Conservation (phyloP, 1,139 yeast species). For the Kodamaea alishanica region DNA sequence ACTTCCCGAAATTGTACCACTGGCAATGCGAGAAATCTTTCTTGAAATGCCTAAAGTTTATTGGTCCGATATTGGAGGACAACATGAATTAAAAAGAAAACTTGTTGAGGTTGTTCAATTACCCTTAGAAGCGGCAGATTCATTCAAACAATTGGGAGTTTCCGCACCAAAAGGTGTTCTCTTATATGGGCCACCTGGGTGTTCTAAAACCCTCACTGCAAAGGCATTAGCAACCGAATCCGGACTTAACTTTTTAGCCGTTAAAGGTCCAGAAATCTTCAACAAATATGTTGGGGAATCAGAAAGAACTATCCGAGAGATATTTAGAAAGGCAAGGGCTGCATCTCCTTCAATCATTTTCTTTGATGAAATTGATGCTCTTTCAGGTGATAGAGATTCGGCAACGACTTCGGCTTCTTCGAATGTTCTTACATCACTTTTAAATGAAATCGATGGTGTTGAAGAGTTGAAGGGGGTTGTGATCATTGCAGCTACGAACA, state of each 20-base stretch:
- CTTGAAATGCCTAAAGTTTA: slow-evolving; percentile 90
- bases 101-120: slow-evolving; percentile 86
- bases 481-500: slow-evolving; percentile 90
- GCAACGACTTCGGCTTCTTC: slow-evolving; percentile 72
- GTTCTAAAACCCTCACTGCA: slow-evolving; percentile 91
- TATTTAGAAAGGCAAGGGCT: slow-evolving; percentile 86
- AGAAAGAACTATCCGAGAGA: slow-evolving; percentile 82
- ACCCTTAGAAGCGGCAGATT: slow-evolving; percentile 79
- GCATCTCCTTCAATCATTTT: slow-evolving; percentile 91
- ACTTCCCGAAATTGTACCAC: slow-evolving; percentile 76
- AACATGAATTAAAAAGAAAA: slow-evolving; percentile 72
- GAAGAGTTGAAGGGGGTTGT: slow-evolving; percentile 92
- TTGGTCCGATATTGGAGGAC: slow-evolving; percentile 98
- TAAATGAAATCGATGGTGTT: slow-evolving; percentile 94
- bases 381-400: slow-evolving; percentile 65
- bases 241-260: slow-evolving; percentile 87
- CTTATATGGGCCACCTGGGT: slow-evolving; percentile 94
- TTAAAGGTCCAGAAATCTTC: slow-evolving; percentile 92
- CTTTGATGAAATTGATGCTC: slow-evolving; percentile 93
- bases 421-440: slow-evolving; percentile 80
- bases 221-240: slow-evolving; percentile 95
- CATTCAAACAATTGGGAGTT: slow-evolving; percentile 75
- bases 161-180: slow-evolving; percentile 89
- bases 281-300: slow-evolving; percentile 95
- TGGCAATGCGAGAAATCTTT: slow-evolving; percentile 95